Evolutionary conservation across 495 filamentous ascomycete genomes (phyloP).

Genomic region (Tuber borchii): DNA sequence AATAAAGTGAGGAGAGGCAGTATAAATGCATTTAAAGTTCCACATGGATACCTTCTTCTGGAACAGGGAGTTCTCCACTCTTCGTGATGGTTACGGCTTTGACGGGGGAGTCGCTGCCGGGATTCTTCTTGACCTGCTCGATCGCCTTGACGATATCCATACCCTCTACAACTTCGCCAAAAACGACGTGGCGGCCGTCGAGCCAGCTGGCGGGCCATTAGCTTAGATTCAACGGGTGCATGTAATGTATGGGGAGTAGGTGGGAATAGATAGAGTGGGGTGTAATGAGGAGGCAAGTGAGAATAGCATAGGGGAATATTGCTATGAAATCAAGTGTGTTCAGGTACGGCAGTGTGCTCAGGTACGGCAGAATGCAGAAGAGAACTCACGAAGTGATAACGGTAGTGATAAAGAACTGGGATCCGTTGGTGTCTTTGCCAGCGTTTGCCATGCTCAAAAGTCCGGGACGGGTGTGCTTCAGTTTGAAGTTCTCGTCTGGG

Average conservation of each 20-base stretch:
- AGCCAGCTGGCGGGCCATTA: conserved; percentile 59
- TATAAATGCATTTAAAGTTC: conserved; percentile 64
- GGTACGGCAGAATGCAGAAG: neutral
- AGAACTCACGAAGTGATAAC: conserved; percentile 65
- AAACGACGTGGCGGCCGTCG: conserved; percentile 83
- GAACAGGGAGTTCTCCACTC: conserved; percentile 84
- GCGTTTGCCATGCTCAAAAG: conserved; percentile 88
- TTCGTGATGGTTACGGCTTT: conserved; percentile 79
- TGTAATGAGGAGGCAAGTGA: too few species aligned
- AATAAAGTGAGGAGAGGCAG: conserved; percentile 36
- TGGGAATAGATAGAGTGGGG: neutral
- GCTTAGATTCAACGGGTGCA: neutral
- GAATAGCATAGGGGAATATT: too few species aligned
- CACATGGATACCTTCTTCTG: conserved; percentile 94
- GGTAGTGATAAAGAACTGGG: conserved; percentile 96
- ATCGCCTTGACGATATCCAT: conserved; percentile 86
- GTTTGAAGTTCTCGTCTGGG: conserved; percentile 36
- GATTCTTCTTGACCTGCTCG: conserved; percentile 65
- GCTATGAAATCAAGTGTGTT: neutral
- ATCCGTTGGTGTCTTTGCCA: conserved; percentile 96
- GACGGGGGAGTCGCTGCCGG: conserved; percentile 62
- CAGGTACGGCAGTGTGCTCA: neutral
- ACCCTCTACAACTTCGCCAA: conserved; percentile 85
- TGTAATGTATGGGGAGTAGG: neutral
- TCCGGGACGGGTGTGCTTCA: conserved; percentile 53